Percentiles rank a stretch among this genome's conserved stretches.
Conservation (phyloP, 306 rosid species). For the Ormosia semicastrata region DNA sequence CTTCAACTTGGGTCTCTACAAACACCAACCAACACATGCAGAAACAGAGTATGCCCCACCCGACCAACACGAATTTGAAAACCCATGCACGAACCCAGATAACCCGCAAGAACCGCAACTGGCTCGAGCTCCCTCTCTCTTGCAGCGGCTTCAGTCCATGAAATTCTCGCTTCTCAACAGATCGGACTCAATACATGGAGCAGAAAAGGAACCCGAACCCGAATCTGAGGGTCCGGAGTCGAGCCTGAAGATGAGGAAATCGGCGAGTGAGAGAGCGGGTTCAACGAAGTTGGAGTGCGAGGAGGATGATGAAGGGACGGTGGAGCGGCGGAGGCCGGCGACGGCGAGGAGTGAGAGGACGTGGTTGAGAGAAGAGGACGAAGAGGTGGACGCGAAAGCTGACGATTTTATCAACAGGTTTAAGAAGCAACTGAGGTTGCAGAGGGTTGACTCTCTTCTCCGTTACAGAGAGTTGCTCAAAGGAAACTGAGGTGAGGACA, state of each 20-base stretch:
- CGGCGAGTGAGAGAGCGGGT: constrained; percentile 17
- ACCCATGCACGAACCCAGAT: not conserved
- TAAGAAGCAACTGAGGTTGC: constrained; percentile 71
- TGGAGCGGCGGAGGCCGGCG: constrained; percentile 42
- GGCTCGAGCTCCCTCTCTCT: constrained; percentile 42
- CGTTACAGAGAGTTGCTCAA: constrained; percentile 40
- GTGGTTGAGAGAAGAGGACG: constrained; percentile 43
- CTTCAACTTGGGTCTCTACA: constrained; percentile 35
- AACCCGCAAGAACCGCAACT: not conserved
- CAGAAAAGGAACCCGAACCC: not conserved
- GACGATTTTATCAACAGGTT: constrained; percentile 84
- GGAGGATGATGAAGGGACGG: not conserved
- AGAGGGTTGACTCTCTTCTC: constrained; percentile 65
- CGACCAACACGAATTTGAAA: not conserved
- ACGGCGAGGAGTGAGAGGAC: constrained; percentile 23
- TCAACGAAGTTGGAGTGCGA: not conserved
- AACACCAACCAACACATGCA: constrained; percentile 1
- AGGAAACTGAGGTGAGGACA: not conserved
- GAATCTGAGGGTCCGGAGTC: not conserved
- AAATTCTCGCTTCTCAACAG: constrained; percentile 30
- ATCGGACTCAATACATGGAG: constrained; percentile 18
- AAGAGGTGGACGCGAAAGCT: constrained; percentile 63
- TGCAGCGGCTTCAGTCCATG: constrained; percentile 52
- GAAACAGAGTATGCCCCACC: not conserved
- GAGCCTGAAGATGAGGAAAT: constrained; percentile 36